Conservation (phyloP, 805 yeast species). For the Candida pseudofarinosa region DNA sequence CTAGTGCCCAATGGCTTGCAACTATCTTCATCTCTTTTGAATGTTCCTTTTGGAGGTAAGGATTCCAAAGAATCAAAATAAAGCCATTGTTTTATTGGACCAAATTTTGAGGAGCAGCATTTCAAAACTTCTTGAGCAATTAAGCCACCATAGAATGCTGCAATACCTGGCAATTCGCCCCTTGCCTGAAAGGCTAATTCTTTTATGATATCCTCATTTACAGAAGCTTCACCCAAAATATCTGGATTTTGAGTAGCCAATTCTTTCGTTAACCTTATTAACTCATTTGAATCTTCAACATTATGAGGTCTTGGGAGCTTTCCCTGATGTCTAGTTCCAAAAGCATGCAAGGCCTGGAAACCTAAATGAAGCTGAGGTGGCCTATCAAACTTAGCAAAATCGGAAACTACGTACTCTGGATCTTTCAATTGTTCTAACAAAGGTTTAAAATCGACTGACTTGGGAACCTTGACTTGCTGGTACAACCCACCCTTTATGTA, state of each 20-base stretch:
- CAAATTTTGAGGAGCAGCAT: conserved; percentile 91
- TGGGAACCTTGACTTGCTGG: conserved; percentile 88
- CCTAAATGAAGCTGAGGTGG: conserved; percentile 89
- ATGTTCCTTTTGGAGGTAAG: conserved; percentile 58
- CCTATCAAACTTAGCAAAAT: conserved; percentile 91
- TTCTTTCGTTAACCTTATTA: conserved; percentile 55
- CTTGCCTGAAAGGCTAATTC: conserved; percentile 81
- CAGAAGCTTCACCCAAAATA: conserved; percentile 52
- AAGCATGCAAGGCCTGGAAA: conserved; percentile 82
- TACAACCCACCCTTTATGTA: conserved; percentile 85
- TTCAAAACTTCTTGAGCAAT: conserved; percentile 96
- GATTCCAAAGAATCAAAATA: conserved; percentile 94
- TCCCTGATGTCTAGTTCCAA: conserved; percentile 58
- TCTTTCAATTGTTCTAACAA: conserved; percentile 58
- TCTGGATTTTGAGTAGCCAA: conserved; percentile 54
- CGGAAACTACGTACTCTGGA: conserved; percentile 81
- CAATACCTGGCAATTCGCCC: conserved; percentile 88
- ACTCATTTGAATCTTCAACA: conserved; percentile 67
- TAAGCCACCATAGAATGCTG: conserved; percentile 89
- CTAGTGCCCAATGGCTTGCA: conserved; percentile 76
- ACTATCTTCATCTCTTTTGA: conserved; percentile 62
- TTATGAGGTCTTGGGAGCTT: conserved; percentile 73
- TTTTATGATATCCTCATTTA: conserved; percentile 58
- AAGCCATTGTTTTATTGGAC: conserved; percentile 88
- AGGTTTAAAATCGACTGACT: conserved; percentile 55